Conservation (phyloP, 2,329 filamentous ascomycete genomes). For the Penicillium sp. region DNA sequence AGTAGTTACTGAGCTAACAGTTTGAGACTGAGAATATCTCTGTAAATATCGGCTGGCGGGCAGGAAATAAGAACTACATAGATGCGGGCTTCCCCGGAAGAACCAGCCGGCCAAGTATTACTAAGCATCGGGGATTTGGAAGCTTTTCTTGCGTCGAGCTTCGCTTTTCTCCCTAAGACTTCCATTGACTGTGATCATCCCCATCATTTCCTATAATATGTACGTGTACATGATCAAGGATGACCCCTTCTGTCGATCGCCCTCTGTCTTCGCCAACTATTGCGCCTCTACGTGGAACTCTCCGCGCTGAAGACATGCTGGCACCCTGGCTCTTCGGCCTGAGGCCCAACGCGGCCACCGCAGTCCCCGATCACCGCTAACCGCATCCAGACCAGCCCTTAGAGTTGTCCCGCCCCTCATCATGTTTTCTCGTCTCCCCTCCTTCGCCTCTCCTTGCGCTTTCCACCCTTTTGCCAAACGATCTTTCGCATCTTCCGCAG, state of each 20-base stretch:
- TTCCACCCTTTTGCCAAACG: slow-evolving; percentile 34
- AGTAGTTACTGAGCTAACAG: not conserved
- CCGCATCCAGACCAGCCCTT: slow-evolving; percentile 27
- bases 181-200: slow-evolving; percentile 13
- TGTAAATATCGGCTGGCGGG: no score
- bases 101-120: slow-evolving; percentile 10
- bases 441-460: slow-evolving; percentile 46
- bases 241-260: not conserved
- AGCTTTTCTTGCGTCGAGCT: slow-evolving; percentile 27
- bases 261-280: not conserved
- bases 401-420: slow-evolving; percentile 41
- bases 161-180: slow-evolving; percentile 26
- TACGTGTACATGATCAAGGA: slow-evolving; percentile 16
- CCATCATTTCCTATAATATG: slow-evolving; percentile 21
- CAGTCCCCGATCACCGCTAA: slow-evolving; percentile 22
- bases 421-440: slow-evolving; percentile 50
- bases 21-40: no score
- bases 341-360: slow-evolving; percentile 20
- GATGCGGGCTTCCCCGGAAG: slow-evolving; percentile 13
- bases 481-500: slow-evolving; percentile 62
- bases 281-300: not conserved
- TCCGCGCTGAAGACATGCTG: slow-evolving; percentile 9
- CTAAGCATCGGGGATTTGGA: slow-evolving; percentile 24
- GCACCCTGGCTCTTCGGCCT: slow-evolving; percentile 8
- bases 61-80: not conserved